Conservation (phyloP, 306 rosid species). For the Sechiopsis laciniata region DNA sequence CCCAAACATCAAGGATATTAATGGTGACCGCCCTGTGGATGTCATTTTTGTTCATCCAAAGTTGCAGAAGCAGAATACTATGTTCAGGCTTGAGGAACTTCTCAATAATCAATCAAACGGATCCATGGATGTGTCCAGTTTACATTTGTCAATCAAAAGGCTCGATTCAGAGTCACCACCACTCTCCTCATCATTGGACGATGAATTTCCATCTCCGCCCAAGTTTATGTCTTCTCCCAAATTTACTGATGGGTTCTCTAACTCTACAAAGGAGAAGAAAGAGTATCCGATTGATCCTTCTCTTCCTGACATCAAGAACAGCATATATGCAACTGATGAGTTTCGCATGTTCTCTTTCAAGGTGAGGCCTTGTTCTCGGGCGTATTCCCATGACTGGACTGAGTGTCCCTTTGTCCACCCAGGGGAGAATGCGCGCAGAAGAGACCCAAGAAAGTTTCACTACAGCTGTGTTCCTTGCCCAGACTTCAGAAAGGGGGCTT, state of each 20-base stretch:
- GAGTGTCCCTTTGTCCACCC: conserved; percentile 97
- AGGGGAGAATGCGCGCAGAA: conserved; percentile 88
- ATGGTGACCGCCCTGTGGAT: conserved; percentile 65
- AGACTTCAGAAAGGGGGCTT: conserved; percentile 81
- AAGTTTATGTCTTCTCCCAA: conserved; percentile 53
- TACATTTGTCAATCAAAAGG: conserved; percentile 32
- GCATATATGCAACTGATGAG: conserved; percentile 81
- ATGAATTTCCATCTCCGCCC: conserved; percentile 49
- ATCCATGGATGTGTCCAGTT: conserved; percentile 33
- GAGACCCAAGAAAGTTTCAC: conserved; percentile 86
- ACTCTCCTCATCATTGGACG: conserved; percentile 45
- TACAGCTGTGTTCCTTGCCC: conserved; percentile 96
- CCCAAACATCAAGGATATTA: conserved; percentile 41
- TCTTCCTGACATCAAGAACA: conserved; percentile 86
- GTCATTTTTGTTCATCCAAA: conserved; percentile 64
- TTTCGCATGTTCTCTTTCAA: conserved; percentile 88
- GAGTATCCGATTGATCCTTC: conserved; percentile 88
- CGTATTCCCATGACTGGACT: conserved; percentile 93
- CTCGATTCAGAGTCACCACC: conserved; percentile 3
- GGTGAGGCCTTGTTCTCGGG: conserved; percentile 92
- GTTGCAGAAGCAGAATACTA: conserved; percentile 34
- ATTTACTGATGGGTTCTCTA: conserved; percentile 37
- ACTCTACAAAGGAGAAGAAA: conserved; percentile 49
- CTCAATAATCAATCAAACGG: conserved; percentile 31
- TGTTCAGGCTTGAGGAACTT: conserved; percentile 25